Evolutionary conservation across 2,329 filamentous ascomycete species (phyloP), one percentile per base, ranked within the genome.

Genomic region (Coleophoma crateriformis): DNA sequence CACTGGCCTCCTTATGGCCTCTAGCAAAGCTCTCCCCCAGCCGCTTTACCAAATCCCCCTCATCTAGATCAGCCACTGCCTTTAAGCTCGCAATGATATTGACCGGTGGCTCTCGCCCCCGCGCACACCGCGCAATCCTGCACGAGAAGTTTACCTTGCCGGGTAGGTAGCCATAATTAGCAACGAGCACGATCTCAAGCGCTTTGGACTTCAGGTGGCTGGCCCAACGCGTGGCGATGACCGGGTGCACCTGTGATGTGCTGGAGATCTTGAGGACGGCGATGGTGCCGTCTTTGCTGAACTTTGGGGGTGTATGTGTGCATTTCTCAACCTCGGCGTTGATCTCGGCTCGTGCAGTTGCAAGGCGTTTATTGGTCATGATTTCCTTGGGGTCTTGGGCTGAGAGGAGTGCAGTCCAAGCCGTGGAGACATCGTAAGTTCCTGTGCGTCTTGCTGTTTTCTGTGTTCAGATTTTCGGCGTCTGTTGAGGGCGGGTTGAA

Each of bases 81-180:
- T 73, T 72, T 22, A 87, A 58, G 2, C 73, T 74, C 56, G 78
- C 71, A 47, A 86, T 85, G 48, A 86, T 84, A 51, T 86, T 78
- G 10, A 86, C 78, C 1, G 79, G 76, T 3, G 75, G 73, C 14
- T 80, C 74, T 27, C 71, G 68, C 14, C 65, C 70, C 51, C 75
- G 67, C 2, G 82, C 82, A 50, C 74, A 77, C 43, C 75, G 70
- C 0, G 83, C 74, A 7, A 87, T 67, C 2, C 84, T 75, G 54
- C 84, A 87, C 1, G 79, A 84, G 65, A 87, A 87, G 58, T 85
- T 84, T 20, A 87, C 82, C 62, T 78, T 75, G 2, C 71, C 81
- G 0, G 77, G 74, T 0, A 84, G 61, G 55, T 87, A 87, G 0
- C 82, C 82, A 49, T 82, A 77, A 49, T 88, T 87, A 0, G 83